These are phyloP conservation scores for Funneliformis geosporum DNA, from an alignment of 192 early-diverging fungal species.

Conservation along the genomic window DNA sequence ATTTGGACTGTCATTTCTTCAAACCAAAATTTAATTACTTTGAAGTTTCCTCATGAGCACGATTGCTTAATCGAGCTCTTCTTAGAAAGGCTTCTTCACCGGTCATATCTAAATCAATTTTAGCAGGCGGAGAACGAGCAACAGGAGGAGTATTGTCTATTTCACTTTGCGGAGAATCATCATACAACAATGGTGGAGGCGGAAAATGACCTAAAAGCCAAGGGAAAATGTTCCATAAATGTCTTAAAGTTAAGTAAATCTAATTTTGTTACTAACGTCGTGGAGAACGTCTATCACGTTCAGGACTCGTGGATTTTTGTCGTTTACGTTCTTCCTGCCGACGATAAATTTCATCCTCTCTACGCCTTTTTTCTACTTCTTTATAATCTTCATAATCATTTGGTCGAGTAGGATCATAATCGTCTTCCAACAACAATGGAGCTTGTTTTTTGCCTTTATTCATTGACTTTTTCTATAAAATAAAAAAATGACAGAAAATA, in stretches of 20 bases:
- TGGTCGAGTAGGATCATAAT: slow-evolving; percentile 68
- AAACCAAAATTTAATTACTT: neutral
- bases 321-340: slow-evolving; percentile 23
- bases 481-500: slow-evolving; percentile 1
- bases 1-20: neutral
- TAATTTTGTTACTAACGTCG: slow-evolving; percentile 18
- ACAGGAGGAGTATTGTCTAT: neutral
- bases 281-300: slow-evolving; percentile 28
- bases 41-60: slow-evolving; percentile 25
- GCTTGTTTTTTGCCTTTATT: slow-evolving; percentile 36
- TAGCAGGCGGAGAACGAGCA: slow-evolving; percentile 11
- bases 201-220: slow-evolving; percentile 28
- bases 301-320: neutral
- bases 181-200: slow-evolving; percentile 39
- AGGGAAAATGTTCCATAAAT: neutral
- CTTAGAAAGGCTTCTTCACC: slow-evolving; percentile 73
- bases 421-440: slow-evolving; percentile 49
- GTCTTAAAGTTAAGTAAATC: neutral
- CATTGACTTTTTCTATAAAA: slow-evolving; percentile 38
- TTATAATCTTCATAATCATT: slow-evolving; percentile 77
- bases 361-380: slow-evolving; percentile 48
- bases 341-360: slow-evolving; percentile 42
- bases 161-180: slow-evolving; percentile 13
- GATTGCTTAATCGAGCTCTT: slow-evolving; percentile 51
- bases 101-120: slow-evolving; percentile 51